Base-by-base conservation (phyloP, 2,329 filamentous ascomycete species). In the Aspergillus sp. region DNA sequence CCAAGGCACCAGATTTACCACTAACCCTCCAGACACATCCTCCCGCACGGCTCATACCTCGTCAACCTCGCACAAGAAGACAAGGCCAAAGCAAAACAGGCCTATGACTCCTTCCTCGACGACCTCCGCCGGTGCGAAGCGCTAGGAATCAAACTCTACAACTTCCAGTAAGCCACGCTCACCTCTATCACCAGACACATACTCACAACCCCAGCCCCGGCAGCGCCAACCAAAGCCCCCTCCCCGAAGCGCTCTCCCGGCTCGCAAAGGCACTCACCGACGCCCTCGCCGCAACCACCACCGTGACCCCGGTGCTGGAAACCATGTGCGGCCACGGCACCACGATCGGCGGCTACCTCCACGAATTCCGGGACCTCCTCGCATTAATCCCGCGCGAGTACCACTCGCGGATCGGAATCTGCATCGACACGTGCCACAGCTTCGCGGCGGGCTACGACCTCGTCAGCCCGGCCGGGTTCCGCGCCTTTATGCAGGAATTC, bases 401-500 rank as follows among this genome's bases (percentile, higher is more conserved):
- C 70, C 95, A 96, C 75, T 71, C 78, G 41, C 85, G 94, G 29
- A 87, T 99, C 2, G 94, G 93, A 43, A 91, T 99, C 16, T 99
- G 94, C 71, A 85, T 99, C 52, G 94, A 99, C 70, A 99, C 94
- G 0, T 99, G 94, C 74, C 94, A 99, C 72, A 86, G 91, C 53
- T 97, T 97, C 71, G 93, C 93, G 0, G 92, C 90, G 0, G 94
- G 94, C 5, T 94, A 97, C 69, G 94, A 99, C 70, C 74, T 99
- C 29, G 84, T 91, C 49, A 85, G 87, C 0, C 87, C 89, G 0
- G 81, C 84, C 47, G 81, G 87, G 0, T 96, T 96, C 70, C 77
- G 82, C 31, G 74, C 80, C 46, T 94, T 91, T 0, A 83, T 97
- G 71, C 71, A 81, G 31, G 79, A 87, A 29, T 96, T 99, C 62